These are phyloP conservation scores for Adansonia digitata DNA, from an alignment of 345 rosid genomes.

Conservation along the genomic window DNA sequence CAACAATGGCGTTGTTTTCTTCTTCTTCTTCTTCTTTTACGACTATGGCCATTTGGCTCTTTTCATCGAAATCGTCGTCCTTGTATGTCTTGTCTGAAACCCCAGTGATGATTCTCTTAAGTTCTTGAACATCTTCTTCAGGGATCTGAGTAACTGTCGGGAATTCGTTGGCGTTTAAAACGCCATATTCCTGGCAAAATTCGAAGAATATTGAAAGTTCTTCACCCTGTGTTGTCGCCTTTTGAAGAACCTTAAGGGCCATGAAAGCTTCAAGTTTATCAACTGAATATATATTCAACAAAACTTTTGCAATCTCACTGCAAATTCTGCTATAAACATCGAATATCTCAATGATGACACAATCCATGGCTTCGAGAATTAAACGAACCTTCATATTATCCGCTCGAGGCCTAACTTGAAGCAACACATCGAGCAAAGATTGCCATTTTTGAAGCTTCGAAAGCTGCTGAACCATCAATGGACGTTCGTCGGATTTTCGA, in stretches of 20 bases:
- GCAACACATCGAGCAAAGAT: slow-evolving; percentile 46
- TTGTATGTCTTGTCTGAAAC: slow-evolving; percentile 6
- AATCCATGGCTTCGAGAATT: slow-evolving; percentile 78
- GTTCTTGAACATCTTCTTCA: slow-evolving; percentile 38
- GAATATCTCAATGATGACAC: slow-evolving; percentile 51
- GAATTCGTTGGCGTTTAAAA: slow-evolving; percentile 44
- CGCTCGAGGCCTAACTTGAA: slow-evolving; percentile 52
- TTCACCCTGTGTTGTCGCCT: slow-evolving; percentile 44
- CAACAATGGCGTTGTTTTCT: background rate
- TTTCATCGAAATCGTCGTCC: background rate
- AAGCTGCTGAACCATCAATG: slow-evolving; percentile 33
- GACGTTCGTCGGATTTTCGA: slow-evolving; percentile 13
- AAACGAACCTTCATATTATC: slow-evolving; percentile 39
- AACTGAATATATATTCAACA: slow-evolving; percentile 32
- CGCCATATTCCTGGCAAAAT: slow-evolving; percentile 46
- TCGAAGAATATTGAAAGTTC: slow-evolving; percentile 44
- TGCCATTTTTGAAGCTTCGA: slow-evolving; percentile 47
- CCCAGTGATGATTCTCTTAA: slow-evolving; percentile 39
- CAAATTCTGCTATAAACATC: slow-evolving; percentile 63
- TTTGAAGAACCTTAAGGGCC: slow-evolving; percentile 47
- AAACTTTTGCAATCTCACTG: slow-evolving; percentile 39
- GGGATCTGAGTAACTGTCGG: slow-evolving; percentile 42
- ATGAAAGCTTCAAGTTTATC: slow-evolving; percentile 39
- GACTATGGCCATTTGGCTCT: slow-evolving; percentile 10
- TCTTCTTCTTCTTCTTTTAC: slow-evolving; percentile 11